A percentile compares a stretch with the other conserved stretches of the same genome.
Conservation (phyloP, 306 rosid genomes). For the Fragaria nilgerrensis region DNA sequence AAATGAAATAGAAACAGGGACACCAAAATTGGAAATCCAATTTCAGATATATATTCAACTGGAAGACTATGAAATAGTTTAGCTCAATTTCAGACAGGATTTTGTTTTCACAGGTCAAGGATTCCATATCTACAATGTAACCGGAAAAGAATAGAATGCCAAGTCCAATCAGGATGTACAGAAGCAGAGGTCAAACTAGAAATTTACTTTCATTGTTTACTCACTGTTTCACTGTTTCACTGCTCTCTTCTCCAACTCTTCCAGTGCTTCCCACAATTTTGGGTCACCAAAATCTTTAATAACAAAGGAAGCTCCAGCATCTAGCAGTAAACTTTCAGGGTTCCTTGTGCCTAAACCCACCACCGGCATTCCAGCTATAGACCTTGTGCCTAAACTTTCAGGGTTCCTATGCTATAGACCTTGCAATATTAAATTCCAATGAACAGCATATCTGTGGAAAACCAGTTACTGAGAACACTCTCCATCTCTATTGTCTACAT, state of each 20-base stretch:
- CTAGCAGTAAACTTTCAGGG: constrained; percentile 24
- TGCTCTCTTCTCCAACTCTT: constrained; percentile 13
- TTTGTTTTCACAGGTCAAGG: neutral
- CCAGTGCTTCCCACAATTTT: constrained; percentile 30
- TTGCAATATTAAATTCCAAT: neutral
- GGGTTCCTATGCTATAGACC: neutral
- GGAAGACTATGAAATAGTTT: neutral
- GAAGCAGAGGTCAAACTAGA: neutral
- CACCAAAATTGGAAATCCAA: no score
- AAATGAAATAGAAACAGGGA: no score
- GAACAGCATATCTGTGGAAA: neutral
- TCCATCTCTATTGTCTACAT: neutral
- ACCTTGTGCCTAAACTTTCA: no score
- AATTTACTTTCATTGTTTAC: neutral
- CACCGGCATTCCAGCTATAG: constrained; percentile 35
- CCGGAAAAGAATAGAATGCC: neutral
- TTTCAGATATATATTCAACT: no score
- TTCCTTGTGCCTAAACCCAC: constrained; percentile 40
- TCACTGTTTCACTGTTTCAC: neutral
- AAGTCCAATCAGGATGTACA: neutral
- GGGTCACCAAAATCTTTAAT: constrained; percentile 35
- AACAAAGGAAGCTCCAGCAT: constrained; percentile 38
- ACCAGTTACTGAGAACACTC: neutral
- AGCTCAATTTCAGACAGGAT: neutral
- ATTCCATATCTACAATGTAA: neutral